These are phyloP conservation scores for Erythrobasidium hasegawianum DNA, from an alignment of 1,284 basidiomycete genomes.

Conservation along the genomic window DNA sequence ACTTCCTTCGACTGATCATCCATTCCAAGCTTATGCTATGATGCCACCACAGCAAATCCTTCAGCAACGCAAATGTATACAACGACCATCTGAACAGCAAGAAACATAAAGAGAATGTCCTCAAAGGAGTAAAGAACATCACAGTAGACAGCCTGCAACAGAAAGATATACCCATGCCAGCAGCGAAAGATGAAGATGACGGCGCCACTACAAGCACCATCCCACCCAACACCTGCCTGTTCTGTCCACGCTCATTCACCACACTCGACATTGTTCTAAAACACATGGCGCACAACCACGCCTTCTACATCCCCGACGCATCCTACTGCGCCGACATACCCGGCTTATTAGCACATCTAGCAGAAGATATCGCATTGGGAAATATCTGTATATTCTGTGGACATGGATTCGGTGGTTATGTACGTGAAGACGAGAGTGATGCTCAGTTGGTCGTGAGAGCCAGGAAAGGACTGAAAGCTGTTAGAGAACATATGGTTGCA, in stretches of 20 bases:
- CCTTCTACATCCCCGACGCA: slow-evolving; percentile 93
- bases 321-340: slow-evolving; percentile 80
- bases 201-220: slow-evolving; percentile 13
- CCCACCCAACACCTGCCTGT: slow-evolving; percentile 62
- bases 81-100: slow-evolving; percentile 81
- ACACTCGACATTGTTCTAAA: slow-evolving; percentile 66
- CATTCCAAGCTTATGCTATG: neutral
- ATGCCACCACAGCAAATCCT: slow-evolving; percentile 65
- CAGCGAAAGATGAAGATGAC: neutral
- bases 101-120: slow-evolving; percentile 79
- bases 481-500: slow-evolving; percentile 87
- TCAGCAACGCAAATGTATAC: slow-evolving; percentile 85
- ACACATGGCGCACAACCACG: slow-evolving; percentile 84
- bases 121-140: slow-evolving; percentile 50
- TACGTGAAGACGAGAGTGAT: slow-evolving; percentile 46
- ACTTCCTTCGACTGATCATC: too few relatives aligned
- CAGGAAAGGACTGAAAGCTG: slow-evolving; percentile 62
- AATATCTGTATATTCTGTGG: slow-evolving; percentile 87
- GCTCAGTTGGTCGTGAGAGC: slow-evolving; percentile 40
- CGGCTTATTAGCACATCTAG: slow-evolving; percentile 80
- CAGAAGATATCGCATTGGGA: slow-evolving; percentile 87
- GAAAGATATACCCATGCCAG: slow-evolving; percentile 7
- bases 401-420: slow-evolving; percentile 55
- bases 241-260: slow-evolving; percentile 63
- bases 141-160: slow-evolving; percentile 34